Conservation (phyloP, 345 rosid species). For the Physaria fendleri region DNA sequence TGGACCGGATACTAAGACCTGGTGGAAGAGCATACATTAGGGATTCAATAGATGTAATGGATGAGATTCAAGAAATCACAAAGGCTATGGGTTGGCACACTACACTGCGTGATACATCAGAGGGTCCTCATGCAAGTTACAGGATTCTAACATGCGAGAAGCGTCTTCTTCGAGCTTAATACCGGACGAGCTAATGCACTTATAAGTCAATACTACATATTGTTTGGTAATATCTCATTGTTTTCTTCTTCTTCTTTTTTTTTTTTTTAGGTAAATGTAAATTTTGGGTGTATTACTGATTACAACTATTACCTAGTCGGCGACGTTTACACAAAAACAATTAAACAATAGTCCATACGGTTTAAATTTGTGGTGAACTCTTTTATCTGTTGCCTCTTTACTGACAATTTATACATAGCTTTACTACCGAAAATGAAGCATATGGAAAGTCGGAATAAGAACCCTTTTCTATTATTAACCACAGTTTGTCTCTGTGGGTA, state of each 20-base stretch:
- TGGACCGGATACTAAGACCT: conserved; percentile 95
- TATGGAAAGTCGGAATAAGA: not conserved
- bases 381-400: no score
- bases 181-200: not conserved
- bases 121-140: conserved; percentile 94
- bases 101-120: conserved; percentile 63
- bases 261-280: conserved; percentile 20
- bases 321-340: no score
- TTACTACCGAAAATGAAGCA: not conserved
- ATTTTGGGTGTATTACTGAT: conserved; percentile 21
- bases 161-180: conserved; percentile 37
- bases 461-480: not conserved
- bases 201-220: conserved; percentile 8
- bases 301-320: conserved; percentile 7
- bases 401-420: no score
- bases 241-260: not conserved
- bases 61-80: conserved; percentile 67
- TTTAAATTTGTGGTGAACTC: no score
- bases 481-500: not conserved
- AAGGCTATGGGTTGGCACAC: conserved; percentile 87
- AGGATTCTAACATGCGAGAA: conserved; percentile 78
- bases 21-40: conserved; percentile 87
- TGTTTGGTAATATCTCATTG: conserved; percentile 14
- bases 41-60: conserved; percentile 68
- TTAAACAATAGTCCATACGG: no score